Base-by-base conservation (phyloP, 305 asterid species). In the Petunia hybrid region DNA sequence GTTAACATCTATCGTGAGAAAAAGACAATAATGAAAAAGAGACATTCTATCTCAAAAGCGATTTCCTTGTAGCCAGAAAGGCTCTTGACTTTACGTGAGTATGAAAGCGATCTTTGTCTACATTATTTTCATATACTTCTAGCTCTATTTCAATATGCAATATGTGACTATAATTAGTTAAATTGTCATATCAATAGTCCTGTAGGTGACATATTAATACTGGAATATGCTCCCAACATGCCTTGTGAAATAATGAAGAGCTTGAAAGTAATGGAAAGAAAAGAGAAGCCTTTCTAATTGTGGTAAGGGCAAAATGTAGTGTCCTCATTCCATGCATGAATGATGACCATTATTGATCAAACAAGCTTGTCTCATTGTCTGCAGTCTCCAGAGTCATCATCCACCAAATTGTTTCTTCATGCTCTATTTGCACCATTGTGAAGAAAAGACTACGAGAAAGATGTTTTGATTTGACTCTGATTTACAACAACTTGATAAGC, bases 251-350 rank as follows among this genome's bases (percentile, higher is more conserved):
- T 48, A 48, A 48, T 71, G 38, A 67, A n/a, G 78, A 31, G 39
- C 13, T 71, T 10, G 62, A 71, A 71, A 71, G 14, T 46, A 10
- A 9, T 2, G 77, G 16, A 70, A 10, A 51, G 36, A 73, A 51
- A 39, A 35, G 36, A 73, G 9, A 5, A 36, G 13, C 14, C 63
- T 2, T 73, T 73, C 63, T 39, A 73, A 51, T 73, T 51, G 63
- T 73, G 63, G 78, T 3, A 73, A 73, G 78, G 46, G 14, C 22
- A 73, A 48, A n/a, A 71, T 48, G 77, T 48, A 12, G 42, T 35
- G 35, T 48, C 61, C 78, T 51, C 63, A 6, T 35, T 73, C 78
- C 63, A 36, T 51, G 62, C 13, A 71, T 71, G 39, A 71, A 35
- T 71, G 35, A 71, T 48, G 62, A 48, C 12, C 13, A 3, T 13